Conservation (phyloP, 306 rosid genomes). For the Hippophae rhamnoides region DNA sequence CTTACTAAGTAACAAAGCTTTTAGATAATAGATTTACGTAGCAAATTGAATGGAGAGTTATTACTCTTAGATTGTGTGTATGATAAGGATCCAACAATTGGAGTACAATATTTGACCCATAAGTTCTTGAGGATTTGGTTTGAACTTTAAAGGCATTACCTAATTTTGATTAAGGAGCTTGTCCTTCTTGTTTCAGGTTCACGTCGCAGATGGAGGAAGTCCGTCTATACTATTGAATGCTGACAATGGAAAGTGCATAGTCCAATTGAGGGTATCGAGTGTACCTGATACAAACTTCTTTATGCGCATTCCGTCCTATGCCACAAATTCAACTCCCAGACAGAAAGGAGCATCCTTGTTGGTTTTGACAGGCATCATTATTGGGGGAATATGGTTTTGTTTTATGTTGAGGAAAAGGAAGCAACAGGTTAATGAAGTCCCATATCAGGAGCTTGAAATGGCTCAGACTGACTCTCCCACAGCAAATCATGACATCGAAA, state of each 20-base stretch:
- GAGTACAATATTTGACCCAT: background rate
- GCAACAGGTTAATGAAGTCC: slow-evolving; percentile 14
- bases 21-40: background rate
- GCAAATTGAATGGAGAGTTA: background rate
- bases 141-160: slow-evolving; percentile 1
- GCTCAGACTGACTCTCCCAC: slow-evolving; percentile 17
- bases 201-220: slow-evolving; percentile 12
- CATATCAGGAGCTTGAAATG: slow-evolving; percentile 29
- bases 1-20: background rate
- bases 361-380: slow-evolving; percentile 4
- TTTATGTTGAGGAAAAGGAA: slow-evolving; percentile 13
- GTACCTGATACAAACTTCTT: slow-evolving; percentile 7
- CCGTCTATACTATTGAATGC: slow-evolving; percentile 14
- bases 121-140: background rate
- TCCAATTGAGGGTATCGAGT: slow-evolving; percentile 5
- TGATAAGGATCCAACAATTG: background rate
- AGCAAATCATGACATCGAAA: slow-evolving; percentile 12
- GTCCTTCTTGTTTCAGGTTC: slow-evolving; percentile 16
- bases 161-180: slow-evolving; percentile 1
- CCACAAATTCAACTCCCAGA: slow-evolving; percentile 2
- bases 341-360: background rate
- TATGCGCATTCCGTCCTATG: slow-evolving; percentile 8
- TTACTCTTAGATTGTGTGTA: background rate
- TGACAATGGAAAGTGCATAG: slow-evolving; percentile 18
- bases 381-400: slow-evolving; percentile 25